Base-by-base conservation (phyloP, 2,329 filamentous ascomycete species). In the Ophiostoma quercus region DNA sequence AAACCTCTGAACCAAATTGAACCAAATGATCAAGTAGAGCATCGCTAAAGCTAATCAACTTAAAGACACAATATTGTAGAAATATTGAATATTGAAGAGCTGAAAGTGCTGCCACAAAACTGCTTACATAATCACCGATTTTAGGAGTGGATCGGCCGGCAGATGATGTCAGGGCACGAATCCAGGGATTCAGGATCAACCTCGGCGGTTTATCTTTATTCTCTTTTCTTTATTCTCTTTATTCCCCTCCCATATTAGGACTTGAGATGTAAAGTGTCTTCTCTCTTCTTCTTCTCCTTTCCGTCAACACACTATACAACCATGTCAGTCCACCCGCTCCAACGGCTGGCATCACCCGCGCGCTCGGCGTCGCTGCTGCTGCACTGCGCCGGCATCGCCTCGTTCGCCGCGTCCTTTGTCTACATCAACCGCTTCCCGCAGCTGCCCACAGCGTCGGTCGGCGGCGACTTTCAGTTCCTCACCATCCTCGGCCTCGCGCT, bases 401-500 rank as follows among this genome's bases (percentile, higher is more conserved):
- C 84, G 7, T 88, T 88, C 75, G 73, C 78, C 25, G 81, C 82
- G 66, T 86, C 81, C 67, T 88, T 87, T 76, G 77, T 80, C 71
- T 87, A 84, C 74, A 79, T 88, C 2, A 74, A 77, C 19, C 73
- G 75, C 14, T 85, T 82, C 78, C 83, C 85, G 1, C 84, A 81
- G 12, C 78, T 81, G 68, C 83, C 88, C 63, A 84, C 84, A 67
- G 79, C 82, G 0, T 83, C 87, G 1, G 91, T 89, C 74, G 90
- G 90, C 70, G 84, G 89, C 79, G 85, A 90, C 75, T 85, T 88
- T 72, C 88, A 91, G 77, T 92, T 90, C 75, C 83, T 93, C 41
- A 93, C 90, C 73, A 92, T 92, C 76, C 84, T 92, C 71, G 90
- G 89, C 34, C 84, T 92, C 62, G 80, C 83, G 1, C 79, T 90